Base-by-base conservation (phyloP, 2,329 filamentous ascomycete species). In the Phoma sp. region DNA sequence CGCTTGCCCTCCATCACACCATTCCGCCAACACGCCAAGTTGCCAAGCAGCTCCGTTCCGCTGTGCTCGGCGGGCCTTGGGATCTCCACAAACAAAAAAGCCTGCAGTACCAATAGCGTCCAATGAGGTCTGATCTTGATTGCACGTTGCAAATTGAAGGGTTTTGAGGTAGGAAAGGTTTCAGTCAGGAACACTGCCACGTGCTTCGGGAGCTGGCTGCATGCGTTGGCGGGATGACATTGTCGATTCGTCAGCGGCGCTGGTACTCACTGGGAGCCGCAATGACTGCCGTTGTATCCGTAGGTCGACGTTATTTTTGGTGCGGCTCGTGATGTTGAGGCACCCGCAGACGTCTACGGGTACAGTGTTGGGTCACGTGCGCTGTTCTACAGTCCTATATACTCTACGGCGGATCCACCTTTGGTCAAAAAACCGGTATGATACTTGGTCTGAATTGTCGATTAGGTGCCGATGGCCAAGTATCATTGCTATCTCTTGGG, bases 51-150 rank as follows among this genome's bases (percentile, higher is more conserved):
- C 22, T 41, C 43, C 36, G 36, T 46, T 52, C 58, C 58, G 55
- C 55, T 44, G 25, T 36, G 27, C 58, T 60, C 57, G 52, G 58
- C 46, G 23, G 11, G 40, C 47, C 56, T 59, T 59, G 53, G 56
- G 25, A 25, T 35, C 47, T 40, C 53, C 56, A 61, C 53, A 56
- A 43, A 24, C 36, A 46, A 39, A 44, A 47, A 45, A 38, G 35
- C 40, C 23, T 54, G 35, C 41, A 23, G 25, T 13, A 3, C 27
- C 25, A 6, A 33, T 9, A 22, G 29, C 18, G 42, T 43, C 57
- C 57, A 59, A 59, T 59, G 35, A 53, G 23, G 18, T 24, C 29
- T 14, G 14, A n/a, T 18, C 4, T n/a, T 35, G 30, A 4, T 44
- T 29, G 35, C 57, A 59, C 57, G 46, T 58, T 55, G 41, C 32